Percentiles rank a stretch among this genome's conserved stretches.
These are phyloP conservation scores for Pelargonium cotyledonis DNA, from an alignment of 441 rosid species.

Conservation along the genomic window DNA sequence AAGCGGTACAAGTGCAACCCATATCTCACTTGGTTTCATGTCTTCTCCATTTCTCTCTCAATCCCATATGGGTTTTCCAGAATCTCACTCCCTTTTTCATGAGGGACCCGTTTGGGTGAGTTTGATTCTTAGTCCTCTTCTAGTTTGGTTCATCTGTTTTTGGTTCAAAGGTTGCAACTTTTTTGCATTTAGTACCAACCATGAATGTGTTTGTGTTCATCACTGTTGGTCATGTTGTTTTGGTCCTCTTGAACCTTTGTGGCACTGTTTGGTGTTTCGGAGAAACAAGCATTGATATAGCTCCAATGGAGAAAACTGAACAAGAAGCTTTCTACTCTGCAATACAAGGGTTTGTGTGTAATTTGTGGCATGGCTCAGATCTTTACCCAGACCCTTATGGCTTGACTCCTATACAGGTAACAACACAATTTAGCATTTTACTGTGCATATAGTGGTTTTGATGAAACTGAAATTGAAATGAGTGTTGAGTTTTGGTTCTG, in stretches of 20 bases:
- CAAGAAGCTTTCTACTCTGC: conserved; percentile 60
- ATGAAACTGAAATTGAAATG: conserved; percentile 2
- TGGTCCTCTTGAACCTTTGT: conserved; percentile 27
- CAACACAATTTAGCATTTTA: neutral
- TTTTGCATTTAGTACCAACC: neutral
- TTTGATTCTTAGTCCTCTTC: neutral
- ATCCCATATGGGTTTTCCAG: neutral
- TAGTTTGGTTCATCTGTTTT: neutral
- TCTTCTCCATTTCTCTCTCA: conserved; percentile 5
- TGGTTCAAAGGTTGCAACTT: conserved; percentile 2
- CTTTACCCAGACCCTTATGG: conserved; percentile 98
- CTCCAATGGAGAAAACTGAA: conserved; percentile 78
- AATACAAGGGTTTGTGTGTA: conserved; percentile 78
- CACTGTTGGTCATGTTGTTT: conserved; percentile 18
- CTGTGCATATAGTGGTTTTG: neutral
- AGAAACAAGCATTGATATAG: conserved; percentile 37
- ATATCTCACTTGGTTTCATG: neutral
- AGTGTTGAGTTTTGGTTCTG: too few relatives aligned
- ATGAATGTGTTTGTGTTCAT: conserved; percentile 4
- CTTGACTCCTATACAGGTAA: conserved; percentile 95
- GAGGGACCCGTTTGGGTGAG: neutral
- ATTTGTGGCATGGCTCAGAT: conserved; percentile 83
- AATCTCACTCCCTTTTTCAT: neutral
- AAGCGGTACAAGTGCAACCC: too few relatives aligned
- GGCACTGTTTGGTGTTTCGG: conserved; percentile 34